Base-by-base conservation (phyloP, 176 grass and related monocot genomes). In the Avena atlantica region DNA sequence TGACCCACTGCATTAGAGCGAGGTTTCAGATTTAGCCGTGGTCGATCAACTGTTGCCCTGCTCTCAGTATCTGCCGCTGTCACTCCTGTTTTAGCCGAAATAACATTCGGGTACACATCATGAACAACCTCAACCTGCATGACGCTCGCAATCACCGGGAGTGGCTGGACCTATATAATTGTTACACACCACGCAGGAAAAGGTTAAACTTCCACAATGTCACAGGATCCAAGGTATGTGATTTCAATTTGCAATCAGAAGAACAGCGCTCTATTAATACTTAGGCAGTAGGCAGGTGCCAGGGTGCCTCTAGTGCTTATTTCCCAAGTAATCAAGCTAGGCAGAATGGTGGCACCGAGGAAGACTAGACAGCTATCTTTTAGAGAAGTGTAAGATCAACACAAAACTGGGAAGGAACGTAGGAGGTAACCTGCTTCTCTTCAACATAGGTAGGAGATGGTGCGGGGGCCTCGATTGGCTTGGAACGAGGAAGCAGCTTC, bases 401-500 rank as follows among this genome's bases (percentile, higher is more conserved):
- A 59, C 4, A 81, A 37, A 34, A 44, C 45, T 29, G 20, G 4
- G n/a, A 79, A 68, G 3, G 70, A 78, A 74, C 50, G 74, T 79
- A 52, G 19, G 20, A 84, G 72, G 59, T n/a, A 70, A 94, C 94
- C 94, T 89, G 92, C 65, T 94, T 97, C 29, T 92, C 94, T 87
- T 90, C 92, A 81, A 82, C 80, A 71, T 69, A 88, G 52, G 51
- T 70, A 58, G 86, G 86, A 55, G 90, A 88, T 58, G 78, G 73
- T 48, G 92, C 92, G 45, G 85, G 60, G 40, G 80, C 50, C 61
- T 97, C 97, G 15, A 93, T 9, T 63, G 94, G 91, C 78, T 89
- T 96, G 40, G 89, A 89, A 42, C 97, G 89, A 56, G 97, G 97
- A 49, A 99, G 90, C 49, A 99, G 89, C 69, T 91, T 99, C 81